Evolutionary conservation across 2,329 filamentous ascomycete species (phyloP).

Genomic region (Xylaria sp.): DNA sequence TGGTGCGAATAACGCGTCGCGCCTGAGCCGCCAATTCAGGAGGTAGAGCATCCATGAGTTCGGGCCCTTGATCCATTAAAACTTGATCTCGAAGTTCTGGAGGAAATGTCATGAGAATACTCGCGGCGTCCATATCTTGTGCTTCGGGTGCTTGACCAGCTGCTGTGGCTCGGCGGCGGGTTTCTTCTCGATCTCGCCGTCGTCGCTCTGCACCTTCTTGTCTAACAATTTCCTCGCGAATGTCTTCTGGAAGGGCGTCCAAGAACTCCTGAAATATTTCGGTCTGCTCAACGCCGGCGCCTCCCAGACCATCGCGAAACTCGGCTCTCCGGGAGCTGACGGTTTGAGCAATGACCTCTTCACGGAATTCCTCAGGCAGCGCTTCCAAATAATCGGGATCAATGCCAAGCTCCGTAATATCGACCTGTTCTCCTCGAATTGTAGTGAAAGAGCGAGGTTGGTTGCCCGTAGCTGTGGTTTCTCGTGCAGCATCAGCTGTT

Average conservation of each 20-base stretch:
- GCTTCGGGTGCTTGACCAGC: slow-evolving; percentile 62
- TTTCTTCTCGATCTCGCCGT: slow-evolving; percentile 85
- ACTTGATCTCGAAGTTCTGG: slow-evolving; percentile 86
- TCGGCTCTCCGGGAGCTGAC: slow-evolving; percentile 84
- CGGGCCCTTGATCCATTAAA: slow-evolving; percentile 90
- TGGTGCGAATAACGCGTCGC: slow-evolving; percentile 69
- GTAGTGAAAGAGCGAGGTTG: slow-evolving; percentile 79
- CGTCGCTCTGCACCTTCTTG: slow-evolving; percentile 91
- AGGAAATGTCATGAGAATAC: slow-evolving; percentile 90
- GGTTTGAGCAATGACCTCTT: slow-evolving; percentile 94
- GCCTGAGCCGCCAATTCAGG: slow-evolving; percentile 89
- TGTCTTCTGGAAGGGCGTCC: slow-evolving; percentile 88
- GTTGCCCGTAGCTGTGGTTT: slow-evolving; percentile 57
- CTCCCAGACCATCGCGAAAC: slow-evolving; percentile 73
- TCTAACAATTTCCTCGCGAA: slow-evolving; percentile 89
- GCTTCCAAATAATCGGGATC: slow-evolving; percentile 94
- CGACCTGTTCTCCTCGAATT: slow-evolving; percentile 86
- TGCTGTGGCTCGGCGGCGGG: slow-evolving; percentile 72
- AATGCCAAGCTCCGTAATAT: slow-evolving; percentile 94
- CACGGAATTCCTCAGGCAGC: slow-evolving; percentile 95
- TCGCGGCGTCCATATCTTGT: slow-evolving; percentile 88
- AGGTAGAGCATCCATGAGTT: slow-evolving; percentile 84
- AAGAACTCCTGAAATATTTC: slow-evolving; percentile 95
- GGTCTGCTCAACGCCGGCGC: slow-evolving; percentile 75
- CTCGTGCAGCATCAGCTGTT: slow-evolving; percentile 49